Conservation (phyloP, 2,329 filamentous ascomycete species). For the Neonectria sp. region DNA sequence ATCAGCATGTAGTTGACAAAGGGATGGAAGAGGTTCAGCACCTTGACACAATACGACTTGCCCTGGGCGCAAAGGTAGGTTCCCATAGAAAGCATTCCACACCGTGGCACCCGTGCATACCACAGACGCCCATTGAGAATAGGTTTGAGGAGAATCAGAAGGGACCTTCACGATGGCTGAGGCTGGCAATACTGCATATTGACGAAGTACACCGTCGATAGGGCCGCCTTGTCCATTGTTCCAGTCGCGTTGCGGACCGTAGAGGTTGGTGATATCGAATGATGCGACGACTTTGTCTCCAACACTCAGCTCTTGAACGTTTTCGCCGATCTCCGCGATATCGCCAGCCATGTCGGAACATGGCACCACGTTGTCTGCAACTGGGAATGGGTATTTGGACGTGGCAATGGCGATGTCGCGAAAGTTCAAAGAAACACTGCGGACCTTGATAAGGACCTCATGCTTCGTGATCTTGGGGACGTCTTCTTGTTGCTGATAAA, state of each 20-base stretch:
- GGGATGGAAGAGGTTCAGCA: background rate
- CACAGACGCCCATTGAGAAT: constrained; percentile 55
- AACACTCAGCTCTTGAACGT: constrained; percentile 43
- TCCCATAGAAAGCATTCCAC: constrained; percentile 64
- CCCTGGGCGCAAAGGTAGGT: constrained; percentile 56
- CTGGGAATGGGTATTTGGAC: constrained; percentile 48
- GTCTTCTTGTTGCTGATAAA: constrained; percentile 35
- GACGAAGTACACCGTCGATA: constrained; percentile 57
- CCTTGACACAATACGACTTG: constrained; percentile 57
- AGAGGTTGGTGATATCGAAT: constrained; percentile 43
- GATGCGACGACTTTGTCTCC: constrained; percentile 53
- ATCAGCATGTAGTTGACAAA: too few relatives aligned
- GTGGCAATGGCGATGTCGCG: constrained; percentile 51
- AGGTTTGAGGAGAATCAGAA: constrained; percentile 50
- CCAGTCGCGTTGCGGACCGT: constrained; percentile 43
- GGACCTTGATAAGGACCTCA: constrained; percentile 51
- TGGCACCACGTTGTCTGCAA: constrained; percentile 53
- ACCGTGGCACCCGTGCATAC: constrained; percentile 62
- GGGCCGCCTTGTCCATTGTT: constrained; percentile 47
- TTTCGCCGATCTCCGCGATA: constrained; percentile 49
- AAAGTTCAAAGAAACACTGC: constrained; percentile 52
- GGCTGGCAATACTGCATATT: constrained; percentile 59
- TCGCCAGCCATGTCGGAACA: constrained; percentile 55
- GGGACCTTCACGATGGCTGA: constrained; percentile 58
- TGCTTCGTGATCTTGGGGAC: constrained; percentile 42